These are phyloP conservation scores for Pseudopithomyces chartarum DNA, from an alignment of 2,329 filamentous ascomycete genomes.

Conservation along the genomic window DNA sequence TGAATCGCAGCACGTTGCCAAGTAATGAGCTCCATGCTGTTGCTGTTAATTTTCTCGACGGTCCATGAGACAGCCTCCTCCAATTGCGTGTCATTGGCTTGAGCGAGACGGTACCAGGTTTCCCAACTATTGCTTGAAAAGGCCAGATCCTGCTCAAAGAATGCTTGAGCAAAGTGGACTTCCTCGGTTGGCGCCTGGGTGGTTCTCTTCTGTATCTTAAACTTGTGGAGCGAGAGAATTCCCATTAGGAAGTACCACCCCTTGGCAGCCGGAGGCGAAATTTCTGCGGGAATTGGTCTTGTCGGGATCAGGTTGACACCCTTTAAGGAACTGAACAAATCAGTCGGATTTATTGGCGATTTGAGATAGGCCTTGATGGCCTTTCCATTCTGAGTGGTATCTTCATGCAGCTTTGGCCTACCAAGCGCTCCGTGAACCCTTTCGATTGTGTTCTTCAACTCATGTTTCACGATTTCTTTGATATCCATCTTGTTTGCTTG, in stretches of 20 bases:
- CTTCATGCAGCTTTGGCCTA: constrained; percentile 73
- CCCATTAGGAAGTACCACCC: constrained; percentile 94
- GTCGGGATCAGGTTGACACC: constrained; percentile 65
- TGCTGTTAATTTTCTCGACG: constrained; percentile 88
- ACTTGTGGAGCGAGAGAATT: constrained; percentile 86
- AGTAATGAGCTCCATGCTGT: constrained; percentile 72
- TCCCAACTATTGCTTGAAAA: constrained; percentile 85
- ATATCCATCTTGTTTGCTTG: constrained; percentile 84
- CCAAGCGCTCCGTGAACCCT: constrained; percentile 90
- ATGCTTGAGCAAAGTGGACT: constrained; percentile 78
- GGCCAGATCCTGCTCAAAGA: constrained; percentile 80
- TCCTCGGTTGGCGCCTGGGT: constrained; percentile 82
- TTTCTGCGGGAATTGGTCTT: constrained; percentile 64
- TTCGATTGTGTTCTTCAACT: constrained; percentile 87
- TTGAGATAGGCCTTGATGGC: constrained; percentile 82
- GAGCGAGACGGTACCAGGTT: constrained; percentile 85
- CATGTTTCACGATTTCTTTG: constrained; percentile 89
- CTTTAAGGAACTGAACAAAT: constrained; percentile 78
- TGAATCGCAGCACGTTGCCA: constrained; percentile 83
- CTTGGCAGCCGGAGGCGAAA: constrained; percentile 71
- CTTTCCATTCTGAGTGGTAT: constrained; percentile 85
- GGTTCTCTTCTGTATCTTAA: constrained; percentile 77
- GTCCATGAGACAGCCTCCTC: constrained; percentile 89
- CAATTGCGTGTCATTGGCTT: constrained; percentile 85
- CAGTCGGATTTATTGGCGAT: constrained; percentile 79